Conservation (phyloP, 345 rosid genomes). For the Iberis pinnata region DNA sequence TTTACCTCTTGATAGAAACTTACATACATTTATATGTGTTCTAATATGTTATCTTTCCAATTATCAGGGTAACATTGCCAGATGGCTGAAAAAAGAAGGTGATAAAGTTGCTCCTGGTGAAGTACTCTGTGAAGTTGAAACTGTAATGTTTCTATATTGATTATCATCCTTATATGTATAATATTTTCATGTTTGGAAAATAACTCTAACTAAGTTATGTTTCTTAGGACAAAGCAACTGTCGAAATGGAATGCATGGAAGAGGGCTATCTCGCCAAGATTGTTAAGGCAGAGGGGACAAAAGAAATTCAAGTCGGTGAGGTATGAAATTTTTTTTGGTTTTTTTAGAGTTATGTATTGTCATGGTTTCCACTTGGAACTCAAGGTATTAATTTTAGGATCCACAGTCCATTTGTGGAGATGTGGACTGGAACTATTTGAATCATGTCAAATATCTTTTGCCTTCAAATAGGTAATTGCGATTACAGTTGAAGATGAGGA, state of each 20-base stretch:
- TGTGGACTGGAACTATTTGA: constrained; percentile 3
- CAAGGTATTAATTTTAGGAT: not conserved
- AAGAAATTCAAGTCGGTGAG: constrained; percentile 96
- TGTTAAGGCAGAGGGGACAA: constrained; percentile 68
- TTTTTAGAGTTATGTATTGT: constrained; percentile 4
- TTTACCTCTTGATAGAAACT: constrained; percentile 8
- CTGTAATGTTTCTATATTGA: constrained; percentile 42
- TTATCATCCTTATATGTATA: not conserved
- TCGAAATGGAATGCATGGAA: constrained; percentile 99
- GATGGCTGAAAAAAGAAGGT: constrained; percentile 98
- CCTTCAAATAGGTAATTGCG: constrained; percentile 56
- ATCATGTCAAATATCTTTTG: constrained; percentile 17
- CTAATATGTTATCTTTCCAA: constrained; percentile 18
- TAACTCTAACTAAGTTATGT: not conserved
- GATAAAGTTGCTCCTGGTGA: constrained; percentile 86
- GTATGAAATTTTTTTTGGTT: constrained; percentile 34
- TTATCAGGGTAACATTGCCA: constrained; percentile 89
- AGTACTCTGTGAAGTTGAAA: constrained; percentile 99
- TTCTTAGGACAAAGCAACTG: constrained; percentile 89
- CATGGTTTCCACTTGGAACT: not conserved
- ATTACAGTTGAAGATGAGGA: constrained; percentile 92
- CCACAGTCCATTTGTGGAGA: constrained; percentile 6
- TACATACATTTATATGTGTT: constrained; percentile 2
- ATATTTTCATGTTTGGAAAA: not conserved
- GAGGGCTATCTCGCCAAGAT: constrained; percentile 97